Conservation (phyloP, 179 eudicot species). For the Sideroxylon spinosum region DNA sequence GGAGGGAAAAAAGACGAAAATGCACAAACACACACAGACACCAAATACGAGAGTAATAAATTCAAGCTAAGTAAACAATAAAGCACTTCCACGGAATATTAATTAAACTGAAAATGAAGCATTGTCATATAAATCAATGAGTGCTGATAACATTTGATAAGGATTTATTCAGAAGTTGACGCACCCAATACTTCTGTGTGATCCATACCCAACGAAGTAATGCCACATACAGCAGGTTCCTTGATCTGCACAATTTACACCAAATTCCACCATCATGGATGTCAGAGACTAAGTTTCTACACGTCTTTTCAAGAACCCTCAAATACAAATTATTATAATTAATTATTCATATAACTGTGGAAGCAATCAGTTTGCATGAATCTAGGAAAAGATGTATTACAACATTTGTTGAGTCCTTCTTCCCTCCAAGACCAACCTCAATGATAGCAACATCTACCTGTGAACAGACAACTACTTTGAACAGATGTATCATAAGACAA, state of each 20-base stretch:
- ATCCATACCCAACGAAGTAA: conserved; percentile 83
- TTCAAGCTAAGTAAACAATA: neutral
- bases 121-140: neutral
- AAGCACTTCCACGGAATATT: neutral
- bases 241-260: conserved; percentile 46
- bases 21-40: neutral
- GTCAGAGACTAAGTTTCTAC: conserved; percentile 10
- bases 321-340: neutral
- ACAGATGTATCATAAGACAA: neutral
- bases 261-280: conserved; percentile 11
- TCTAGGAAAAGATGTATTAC: conserved; percentile 32
- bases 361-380: neutral
- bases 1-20: neutral
- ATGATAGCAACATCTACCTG: conserved; percentile 89
- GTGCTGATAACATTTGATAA: conserved; percentile 6
- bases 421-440: conserved; percentile 91
- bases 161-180: conserved; percentile 21
- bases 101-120: neutral
- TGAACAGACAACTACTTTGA: conserved; percentile 8
- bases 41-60: neutral
- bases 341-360: neutral
- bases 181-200: conserved; percentile 74
- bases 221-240: conserved; percentile 78
- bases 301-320: neutral
- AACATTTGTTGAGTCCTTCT: conserved; percentile 81